phyloP scores from a whole-genome alignment of 2,329 filamentous ascomycete genomes.

The Trichoderma harzianum region DNA sequence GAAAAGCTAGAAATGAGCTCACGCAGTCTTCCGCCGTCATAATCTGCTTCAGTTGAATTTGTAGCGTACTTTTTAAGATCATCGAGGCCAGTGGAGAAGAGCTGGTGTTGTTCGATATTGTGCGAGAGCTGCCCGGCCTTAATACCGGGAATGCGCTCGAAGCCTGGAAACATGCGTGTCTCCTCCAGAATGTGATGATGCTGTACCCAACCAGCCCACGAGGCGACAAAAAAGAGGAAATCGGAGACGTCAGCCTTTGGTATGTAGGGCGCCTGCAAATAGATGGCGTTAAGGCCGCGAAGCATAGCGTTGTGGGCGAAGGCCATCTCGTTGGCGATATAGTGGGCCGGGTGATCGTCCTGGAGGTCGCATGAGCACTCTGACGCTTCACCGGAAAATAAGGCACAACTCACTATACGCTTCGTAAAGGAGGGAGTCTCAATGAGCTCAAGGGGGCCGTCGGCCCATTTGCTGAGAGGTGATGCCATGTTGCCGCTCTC shows the following conservation, averaged over 20 bases:
- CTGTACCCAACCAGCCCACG: neutral
- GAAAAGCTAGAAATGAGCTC: neutral
- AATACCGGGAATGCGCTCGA: neutral
- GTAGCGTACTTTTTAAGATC: neutral
- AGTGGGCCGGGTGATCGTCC: neutral
- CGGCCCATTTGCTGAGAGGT: neutral
- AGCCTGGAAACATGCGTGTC: neutral
- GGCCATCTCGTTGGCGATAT: neutral
- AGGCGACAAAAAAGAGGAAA: neutral
- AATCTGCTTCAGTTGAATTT: neutral
- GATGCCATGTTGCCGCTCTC: neutral
- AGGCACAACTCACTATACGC: neutral
- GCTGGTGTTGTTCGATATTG: neutral
- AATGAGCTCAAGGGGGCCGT: neutral
- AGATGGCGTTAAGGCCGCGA: neutral
- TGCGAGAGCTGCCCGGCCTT: neutral
- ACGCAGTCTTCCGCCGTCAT: neutral
- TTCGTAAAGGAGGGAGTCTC: neutral
- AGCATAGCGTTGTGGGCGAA: neutral
- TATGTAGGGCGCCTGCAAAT: neutral
- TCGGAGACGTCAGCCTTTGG: neutral
- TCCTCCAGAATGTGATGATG: neutral
- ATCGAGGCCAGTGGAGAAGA: neutral
- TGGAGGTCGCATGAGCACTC: neutral
- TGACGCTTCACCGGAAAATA: too few relatives aligned